These are phyloP conservation scores for Sugiyamaella pinicola DNA, from an alignment of 1,139 yeast genomes.

Conservation along the genomic window DNA sequence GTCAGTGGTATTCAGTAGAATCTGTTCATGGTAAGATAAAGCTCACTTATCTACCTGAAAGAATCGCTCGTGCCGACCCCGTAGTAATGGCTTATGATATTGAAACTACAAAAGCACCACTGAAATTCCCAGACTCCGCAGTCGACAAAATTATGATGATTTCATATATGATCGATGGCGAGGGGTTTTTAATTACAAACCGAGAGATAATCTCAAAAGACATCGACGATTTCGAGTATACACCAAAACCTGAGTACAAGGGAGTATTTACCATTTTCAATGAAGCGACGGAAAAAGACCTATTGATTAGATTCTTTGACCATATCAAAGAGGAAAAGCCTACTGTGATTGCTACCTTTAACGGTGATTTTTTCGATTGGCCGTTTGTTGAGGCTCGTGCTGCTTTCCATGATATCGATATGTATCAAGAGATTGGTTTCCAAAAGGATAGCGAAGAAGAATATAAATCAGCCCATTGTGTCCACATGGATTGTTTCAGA, in stretches of 20 bases:
- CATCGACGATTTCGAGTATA: slow-evolving; percentile 94
- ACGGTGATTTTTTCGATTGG: slow-evolving; percentile 99
- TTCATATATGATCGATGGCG: slow-evolving; percentile 98
- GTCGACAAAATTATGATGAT: slow-evolving; percentile 99
- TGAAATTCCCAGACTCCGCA: slow-evolving; percentile 91
- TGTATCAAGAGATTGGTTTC: slow-evolving; percentile 95
- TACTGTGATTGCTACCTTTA: slow-evolving; percentile 93
- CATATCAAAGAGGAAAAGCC: slow-evolving; percentile 88
- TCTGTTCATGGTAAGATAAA: slow-evolving; percentile 59
- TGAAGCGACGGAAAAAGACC: slow-evolving; percentile 79
- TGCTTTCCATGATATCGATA: slow-evolving; percentile 75
- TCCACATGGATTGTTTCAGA: slow-evolving; percentile 95
- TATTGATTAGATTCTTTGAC: slow-evolving; percentile 77
- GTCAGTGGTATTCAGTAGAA: slow-evolving; percentile 91
- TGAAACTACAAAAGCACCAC: slow-evolving; percentile 95
- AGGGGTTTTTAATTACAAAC: slow-evolving; percentile 90
- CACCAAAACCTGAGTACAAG: slow-evolving; percentile 95
- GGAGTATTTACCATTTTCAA: slow-evolving; percentile 90
- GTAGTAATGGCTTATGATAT: slow-evolving; percentile 96
- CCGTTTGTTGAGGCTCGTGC: slow-evolving; percentile 95
- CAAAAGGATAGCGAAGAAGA: slow-evolving; percentile 86
- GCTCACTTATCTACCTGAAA: slow-evolving; percentile 66
- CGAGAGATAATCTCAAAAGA: slow-evolving; percentile 93
- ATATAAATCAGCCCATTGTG: slow-evolving; percentile 89
- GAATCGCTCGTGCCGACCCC: slow-evolving; percentile 95